Conservation (phyloP, 2,329 filamentous ascomycete genomes). For the Lasiodiplodia theobromae region DNA sequence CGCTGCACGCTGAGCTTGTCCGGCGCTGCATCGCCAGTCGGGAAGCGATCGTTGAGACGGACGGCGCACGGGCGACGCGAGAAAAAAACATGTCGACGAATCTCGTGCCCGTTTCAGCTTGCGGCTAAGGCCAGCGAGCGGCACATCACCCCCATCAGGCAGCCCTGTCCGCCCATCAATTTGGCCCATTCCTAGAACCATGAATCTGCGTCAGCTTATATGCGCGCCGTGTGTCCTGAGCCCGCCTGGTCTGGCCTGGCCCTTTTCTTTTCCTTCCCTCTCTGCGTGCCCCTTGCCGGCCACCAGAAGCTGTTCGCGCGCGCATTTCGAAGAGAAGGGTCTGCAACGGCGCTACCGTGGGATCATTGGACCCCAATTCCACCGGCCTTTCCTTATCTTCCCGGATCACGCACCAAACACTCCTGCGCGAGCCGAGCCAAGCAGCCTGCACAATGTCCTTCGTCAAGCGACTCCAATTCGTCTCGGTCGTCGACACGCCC, state of each 20-base stretch:
- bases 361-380: no score
- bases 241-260: not conserved
- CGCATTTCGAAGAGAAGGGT: no score
- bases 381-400: no score
- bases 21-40: not conserved
- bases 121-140: slow-evolving; percentile 14
- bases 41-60: not conserved
- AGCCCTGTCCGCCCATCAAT: slow-evolving; percentile 23
- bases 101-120: slow-evolving; percentile 10
- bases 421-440: not conserved
- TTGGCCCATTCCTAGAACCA: slow-evolving; percentile 9
- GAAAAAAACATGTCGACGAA: not conserved
- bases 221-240: slow-evolving; percentile 3
- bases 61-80: not conserved
- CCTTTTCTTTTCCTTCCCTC: not conserved
- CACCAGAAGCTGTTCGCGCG: not conserved
- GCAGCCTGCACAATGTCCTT: not conserved
- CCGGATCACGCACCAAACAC: not conserved
- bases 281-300: slow-evolving; percentile 2
- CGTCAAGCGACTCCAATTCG: not conserved
- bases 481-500: slow-evolving; percentile 28
- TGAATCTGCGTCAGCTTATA: slow-evolving; percentile 25
- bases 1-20: slow-evolving; percentile 1
- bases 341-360: no score
- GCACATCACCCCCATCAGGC: slow-evolving; percentile 23